A percentile compares a stretch with the other conserved stretches of the same genome.
Conservation (phyloP, 2,329 filamentous ascomycete species). For the Fusarium hostae region DNA sequence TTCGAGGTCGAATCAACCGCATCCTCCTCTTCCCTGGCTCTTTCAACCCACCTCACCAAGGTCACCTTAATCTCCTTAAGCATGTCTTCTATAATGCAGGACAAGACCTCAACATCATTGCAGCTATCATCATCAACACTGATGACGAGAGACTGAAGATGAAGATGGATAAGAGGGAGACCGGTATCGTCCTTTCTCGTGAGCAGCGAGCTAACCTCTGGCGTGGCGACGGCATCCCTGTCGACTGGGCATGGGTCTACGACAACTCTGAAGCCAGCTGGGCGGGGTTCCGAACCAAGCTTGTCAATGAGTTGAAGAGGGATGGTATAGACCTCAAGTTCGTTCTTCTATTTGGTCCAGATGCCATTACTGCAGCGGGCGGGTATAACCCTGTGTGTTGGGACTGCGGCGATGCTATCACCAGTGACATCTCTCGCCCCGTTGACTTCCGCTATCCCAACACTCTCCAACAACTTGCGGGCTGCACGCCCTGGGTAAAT, state of each 20-base stretch:
- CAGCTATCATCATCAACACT: slow-evolving; percentile 46
- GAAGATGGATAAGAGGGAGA: slow-evolving; percentile 35
- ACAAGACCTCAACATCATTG: slow-evolving; percentile 45
- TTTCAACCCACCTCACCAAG: slow-evolving; percentile 53
- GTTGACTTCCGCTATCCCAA: slow-evolving; percentile 43
- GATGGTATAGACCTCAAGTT: slow-evolving; percentile 37
- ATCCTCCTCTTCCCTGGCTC: slow-evolving; percentile 52
- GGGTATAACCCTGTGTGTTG: slow-evolving; percentile 33
- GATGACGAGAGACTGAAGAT: slow-evolving; percentile 39
- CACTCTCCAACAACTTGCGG: slow-evolving; percentile 38
- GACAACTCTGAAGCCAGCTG: slow-evolving; percentile 31
- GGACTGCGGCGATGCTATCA: slow-evolving; percentile 41
- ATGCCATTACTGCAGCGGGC: slow-evolving; percentile 28
- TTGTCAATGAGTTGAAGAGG: slow-evolving; percentile 9
- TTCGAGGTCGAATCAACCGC: slow-evolving; percentile 34
- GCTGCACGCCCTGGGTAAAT: slow-evolving; percentile 34
- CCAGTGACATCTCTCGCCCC: slow-evolving; percentile 40
- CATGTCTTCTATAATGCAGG: slow-evolving; percentile 45
- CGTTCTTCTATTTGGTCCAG: slow-evolving; percentile 41
- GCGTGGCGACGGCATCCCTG: slow-evolving; percentile 21
- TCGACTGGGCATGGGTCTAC: slow-evolving; percentile 45
- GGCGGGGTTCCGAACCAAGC: slow-evolving; percentile 11
- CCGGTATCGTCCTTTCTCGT: slow-evolving; percentile 27
- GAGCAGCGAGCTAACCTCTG: slow-evolving; percentile 44
- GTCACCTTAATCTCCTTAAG: slow-evolving; percentile 48